Evolutionary conservation across 495 filamentous ascomycete species (phyloP).

Genomic region (Elasticomyces elasticus): DNA sequence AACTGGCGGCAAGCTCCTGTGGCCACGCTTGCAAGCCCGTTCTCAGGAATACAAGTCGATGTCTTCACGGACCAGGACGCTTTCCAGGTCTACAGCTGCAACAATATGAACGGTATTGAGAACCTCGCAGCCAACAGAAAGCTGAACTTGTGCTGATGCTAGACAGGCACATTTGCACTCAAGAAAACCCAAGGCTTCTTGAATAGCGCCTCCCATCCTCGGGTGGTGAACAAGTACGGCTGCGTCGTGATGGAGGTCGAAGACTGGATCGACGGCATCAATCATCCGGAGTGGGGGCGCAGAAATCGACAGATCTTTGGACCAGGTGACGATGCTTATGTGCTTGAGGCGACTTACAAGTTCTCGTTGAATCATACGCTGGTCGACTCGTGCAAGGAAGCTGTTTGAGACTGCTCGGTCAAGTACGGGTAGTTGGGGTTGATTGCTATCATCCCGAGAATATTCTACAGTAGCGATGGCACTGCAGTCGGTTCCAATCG

Average conservation of each 20-base stretch:
- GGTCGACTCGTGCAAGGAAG: background rate
- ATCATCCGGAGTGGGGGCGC: conserved; percentile 32
- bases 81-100: conserved; percentile 69
- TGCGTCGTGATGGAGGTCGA: conserved; percentile 47
- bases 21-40: conserved; percentile 51
- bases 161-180: conserved; percentile 27
- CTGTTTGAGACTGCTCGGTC: background rate
- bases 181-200: conserved; percentile 32
- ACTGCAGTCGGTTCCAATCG: background rate
- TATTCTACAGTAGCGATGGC: background rate
- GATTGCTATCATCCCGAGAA: background rate
- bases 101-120: conserved; percentile 49
- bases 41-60: conserved; percentile 63
- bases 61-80: conserved; percentile 66
- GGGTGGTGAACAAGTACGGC: conserved; percentile 44
- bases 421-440: background rate
- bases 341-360: conserved; percentile 28
- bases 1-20: conserved; percentile 52
- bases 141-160: background rate
- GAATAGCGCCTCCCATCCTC: conserved; percentile 20
- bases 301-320: conserved; percentile 30
- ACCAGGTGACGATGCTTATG: conserved; percentile 28
- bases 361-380: conserved; percentile 27
- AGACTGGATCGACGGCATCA: conserved; percentile 34
- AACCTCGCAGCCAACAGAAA: background rate